Percentiles rank a stretch among this genome's conserved stretches.
Evolutionary conservation across 1,284 basidiomycete genomes (phyloP).

Genomic region (Fomitopsis schrenkii): DNA sequence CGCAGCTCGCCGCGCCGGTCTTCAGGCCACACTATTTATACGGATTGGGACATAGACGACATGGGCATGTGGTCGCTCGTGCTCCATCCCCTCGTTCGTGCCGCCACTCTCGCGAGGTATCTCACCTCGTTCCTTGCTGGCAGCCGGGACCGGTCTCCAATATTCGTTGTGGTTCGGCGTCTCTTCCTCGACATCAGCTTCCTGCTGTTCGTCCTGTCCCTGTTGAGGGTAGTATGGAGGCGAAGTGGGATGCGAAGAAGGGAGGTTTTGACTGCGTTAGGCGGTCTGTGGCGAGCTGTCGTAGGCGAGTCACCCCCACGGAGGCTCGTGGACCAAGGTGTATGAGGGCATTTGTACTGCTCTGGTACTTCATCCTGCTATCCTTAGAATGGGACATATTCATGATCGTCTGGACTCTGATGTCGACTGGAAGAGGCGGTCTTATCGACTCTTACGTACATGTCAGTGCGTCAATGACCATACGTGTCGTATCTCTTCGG

Average conservation of each 20-base stretch:
- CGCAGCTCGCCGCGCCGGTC: constrained; percentile 13
- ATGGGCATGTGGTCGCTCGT: constrained; percentile 77
- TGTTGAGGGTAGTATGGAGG: constrained; percentile 59
- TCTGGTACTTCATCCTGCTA: neutral
- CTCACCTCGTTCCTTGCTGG: constrained; percentile 52
- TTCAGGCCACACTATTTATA: constrained; percentile 31
- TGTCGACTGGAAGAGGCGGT: too few relatives aligned
- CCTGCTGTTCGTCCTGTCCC: constrained; percentile 50
- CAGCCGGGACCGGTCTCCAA: constrained; percentile 56
- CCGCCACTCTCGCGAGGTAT: constrained; percentile 41
- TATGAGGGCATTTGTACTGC: constrained; percentile 11
- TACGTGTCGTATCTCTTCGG: too few relatives aligned
- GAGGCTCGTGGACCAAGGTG: constrained; percentile 44
- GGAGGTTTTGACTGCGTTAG: constrained; percentile 61
- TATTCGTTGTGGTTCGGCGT: constrained; percentile 60
- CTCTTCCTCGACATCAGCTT: constrained; percentile 75
- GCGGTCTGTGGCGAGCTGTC: constrained; percentile 66
- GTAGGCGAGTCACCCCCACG: constrained; percentile 49
- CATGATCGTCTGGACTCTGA: neutral
- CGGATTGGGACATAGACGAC: constrained; percentile 65
- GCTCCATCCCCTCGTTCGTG: constrained; percentile 55
- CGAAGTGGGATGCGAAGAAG: constrained; percentile 61
- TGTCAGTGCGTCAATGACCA: too few relatives aligned
- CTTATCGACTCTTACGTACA: too few relatives aligned
- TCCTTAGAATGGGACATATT: neutral